Conservation (phyloP, 805 yeast species). For the Metschnikowia koreensis region DNA sequence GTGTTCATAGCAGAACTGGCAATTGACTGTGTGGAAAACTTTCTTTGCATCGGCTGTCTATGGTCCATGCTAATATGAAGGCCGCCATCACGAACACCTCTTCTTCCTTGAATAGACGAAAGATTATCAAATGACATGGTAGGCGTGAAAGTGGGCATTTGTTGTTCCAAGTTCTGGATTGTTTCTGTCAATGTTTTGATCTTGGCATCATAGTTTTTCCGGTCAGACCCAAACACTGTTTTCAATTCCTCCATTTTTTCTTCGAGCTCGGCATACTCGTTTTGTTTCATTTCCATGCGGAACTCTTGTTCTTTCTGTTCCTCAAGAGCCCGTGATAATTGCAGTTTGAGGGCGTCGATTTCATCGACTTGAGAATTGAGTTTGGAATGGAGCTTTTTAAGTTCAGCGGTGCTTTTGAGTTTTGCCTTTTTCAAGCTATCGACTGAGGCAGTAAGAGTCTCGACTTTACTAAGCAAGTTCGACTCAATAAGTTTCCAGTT, state of each 20-base stretch:
- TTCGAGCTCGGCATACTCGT: constrained; percentile 24
- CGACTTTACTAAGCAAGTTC: constrained; percentile 51
- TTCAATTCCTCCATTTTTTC: constrained; percentile 34
- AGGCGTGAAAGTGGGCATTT: constrained; percentile 6
- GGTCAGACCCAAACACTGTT: constrained; percentile 31
- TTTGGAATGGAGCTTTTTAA: constrained; percentile 24
- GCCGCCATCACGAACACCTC: constrained; percentile 11
- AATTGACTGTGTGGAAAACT: constrained; percentile 6
- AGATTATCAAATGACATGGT: constrained; percentile 12
- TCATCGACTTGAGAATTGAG: constrained; percentile 20
- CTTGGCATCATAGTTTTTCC: constrained; percentile 26
- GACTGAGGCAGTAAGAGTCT: constrained; percentile 27
- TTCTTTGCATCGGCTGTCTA: constrained; percentile 6
- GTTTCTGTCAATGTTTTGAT: constrained; percentile 24
- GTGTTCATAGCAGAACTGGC: constrained; percentile 5
- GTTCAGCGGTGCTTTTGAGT: constrained; percentile 33
- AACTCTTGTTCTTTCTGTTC: constrained; percentile 25
- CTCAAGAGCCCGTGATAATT: constrained; percentile 11
- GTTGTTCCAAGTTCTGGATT: constrained; percentile 8
- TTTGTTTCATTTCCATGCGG: constrained; percentile 21
- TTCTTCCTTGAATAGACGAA: constrained; percentile 4
- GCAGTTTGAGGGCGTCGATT: constrained; percentile 22
- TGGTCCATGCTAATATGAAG: constrained; percentile 19
- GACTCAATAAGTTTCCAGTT: constrained; percentile 84
- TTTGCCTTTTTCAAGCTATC: constrained; percentile 28